phyloP scores from a whole-genome alignment of 257 asterid genomes.

The Henckelia pumila region DNA sequence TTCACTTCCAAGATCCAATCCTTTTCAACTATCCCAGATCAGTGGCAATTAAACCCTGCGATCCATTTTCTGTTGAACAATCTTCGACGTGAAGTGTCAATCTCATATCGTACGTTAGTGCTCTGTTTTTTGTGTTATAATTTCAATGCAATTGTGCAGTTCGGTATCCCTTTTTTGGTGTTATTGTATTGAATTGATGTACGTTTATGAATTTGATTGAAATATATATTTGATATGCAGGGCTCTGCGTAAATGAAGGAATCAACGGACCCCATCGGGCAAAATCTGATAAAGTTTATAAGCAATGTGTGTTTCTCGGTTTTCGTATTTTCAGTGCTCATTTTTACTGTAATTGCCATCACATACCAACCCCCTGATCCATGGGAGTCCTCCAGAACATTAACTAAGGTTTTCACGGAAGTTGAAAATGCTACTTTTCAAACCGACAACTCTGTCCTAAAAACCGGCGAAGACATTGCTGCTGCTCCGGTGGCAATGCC shows the following conservation, averaged over 20 bases:
- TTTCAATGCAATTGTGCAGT: not conserved
- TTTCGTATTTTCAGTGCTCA: conserved; percentile 84
- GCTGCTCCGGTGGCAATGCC: too few relatives aligned
- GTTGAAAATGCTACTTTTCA: conserved; percentile 83
- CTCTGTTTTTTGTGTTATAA: not conserved
- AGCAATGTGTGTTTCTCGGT: conserved; percentile 96
- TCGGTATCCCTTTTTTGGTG: not conserved
- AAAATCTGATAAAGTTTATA: conserved; percentile 66
- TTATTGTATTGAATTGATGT: not conserved
- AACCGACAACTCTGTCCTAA: conserved; percentile 71
- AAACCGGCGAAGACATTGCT: conserved; percentile 91
- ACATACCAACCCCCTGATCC: conserved; percentile 99
- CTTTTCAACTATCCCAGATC: conserved; percentile 13
- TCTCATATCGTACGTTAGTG: conserved; percentile 36
- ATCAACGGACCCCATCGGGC: conserved; percentile 81
- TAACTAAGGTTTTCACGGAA: conserved; percentile 70
- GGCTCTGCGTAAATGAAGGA: conserved; percentile 60
- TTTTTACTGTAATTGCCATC: conserved; percentile 82
- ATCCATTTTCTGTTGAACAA: conserved; percentile 17
- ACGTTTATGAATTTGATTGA: conserved; percentile 20
- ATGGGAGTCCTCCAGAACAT: conserved; percentile 97
- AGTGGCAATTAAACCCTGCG: conserved; percentile 12
- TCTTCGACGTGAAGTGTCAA: conserved; percentile 24
- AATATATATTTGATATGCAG: conserved; percentile 3
- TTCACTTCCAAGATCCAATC: conserved; percentile 32